Evolutionary conservation across 169 alveolate genomes (phyloP).

Genomic region (Neospora caninum): DNA sequence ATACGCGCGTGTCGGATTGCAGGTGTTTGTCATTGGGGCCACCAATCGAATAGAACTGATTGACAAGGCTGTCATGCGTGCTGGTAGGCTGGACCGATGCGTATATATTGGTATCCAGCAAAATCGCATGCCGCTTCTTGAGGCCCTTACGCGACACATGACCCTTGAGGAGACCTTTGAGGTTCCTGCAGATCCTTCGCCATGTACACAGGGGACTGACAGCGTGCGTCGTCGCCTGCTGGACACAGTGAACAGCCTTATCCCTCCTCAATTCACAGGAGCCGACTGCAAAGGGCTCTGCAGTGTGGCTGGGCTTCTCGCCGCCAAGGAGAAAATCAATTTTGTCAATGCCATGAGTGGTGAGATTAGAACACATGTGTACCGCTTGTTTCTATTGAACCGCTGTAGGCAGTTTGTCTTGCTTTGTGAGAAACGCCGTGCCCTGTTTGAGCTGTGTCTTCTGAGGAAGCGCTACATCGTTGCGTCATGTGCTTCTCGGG

Average conservation of each 20-base stretch:
- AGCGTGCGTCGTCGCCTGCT: neutral
- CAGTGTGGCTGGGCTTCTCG: conserved; percentile 16
- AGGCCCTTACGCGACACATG: conserved; percentile 64
- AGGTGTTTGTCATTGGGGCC: conserved; percentile 94
- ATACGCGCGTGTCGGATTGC: neutral
- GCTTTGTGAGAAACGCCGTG: too few species aligned
- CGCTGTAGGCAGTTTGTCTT: too few species aligned
- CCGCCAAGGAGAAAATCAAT: conserved; percentile 14
- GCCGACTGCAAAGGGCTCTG: conserved; percentile 62
- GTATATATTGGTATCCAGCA: conserved; percentile 73
- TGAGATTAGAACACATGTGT: neutral
- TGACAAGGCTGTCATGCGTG: conserved; percentile 94
- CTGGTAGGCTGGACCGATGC: conserved; percentile 90
- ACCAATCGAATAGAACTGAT: conserved; percentile 95
- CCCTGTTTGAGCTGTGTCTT: too few species aligned
- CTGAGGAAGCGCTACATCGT: too few species aligned
- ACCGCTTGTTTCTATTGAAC: neutral
- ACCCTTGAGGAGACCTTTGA: neutral
- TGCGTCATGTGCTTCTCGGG: too few species aligned
- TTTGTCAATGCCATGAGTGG: neutral
- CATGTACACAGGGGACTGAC: neutral
- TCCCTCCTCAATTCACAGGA: conserved; percentile 55
- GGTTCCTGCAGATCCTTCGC: neutral
- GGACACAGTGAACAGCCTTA: neutral
- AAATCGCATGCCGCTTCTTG: conserved; percentile 72